Percentiles rank a stretch among this genome's conserved stretches.
Evolutionary conservation across 768 basidiomycete genomes (phyloP).

Genomic region (Neoboletus subvelutipes): DNA sequence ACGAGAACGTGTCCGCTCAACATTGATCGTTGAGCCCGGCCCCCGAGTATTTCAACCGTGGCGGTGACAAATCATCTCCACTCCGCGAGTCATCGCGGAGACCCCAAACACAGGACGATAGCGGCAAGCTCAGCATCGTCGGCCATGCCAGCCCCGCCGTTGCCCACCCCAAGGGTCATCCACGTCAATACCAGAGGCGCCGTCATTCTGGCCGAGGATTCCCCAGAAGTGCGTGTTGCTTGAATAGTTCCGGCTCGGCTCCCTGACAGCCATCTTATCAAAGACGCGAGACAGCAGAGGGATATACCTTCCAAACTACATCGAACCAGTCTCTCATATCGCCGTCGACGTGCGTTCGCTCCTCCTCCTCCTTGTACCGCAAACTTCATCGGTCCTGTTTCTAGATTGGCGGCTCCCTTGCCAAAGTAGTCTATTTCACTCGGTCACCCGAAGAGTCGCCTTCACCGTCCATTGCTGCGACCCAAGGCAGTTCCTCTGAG

Average conservation of each 20-base stretch:
- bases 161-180: constrained; percentile 84
- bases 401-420: constrained; percentile 94
- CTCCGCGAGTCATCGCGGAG: constrained; percentile 8
- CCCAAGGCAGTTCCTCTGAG: constrained; percentile 53
- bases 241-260: constrained; percentile 5
- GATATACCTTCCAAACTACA: constrained; percentile 96
- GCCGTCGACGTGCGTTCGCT: constrained; percentile 83
- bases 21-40: not conserved
- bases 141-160: constrained; percentile 52
- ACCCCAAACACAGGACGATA: constrained; percentile 16
- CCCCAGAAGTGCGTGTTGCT: constrained; percentile 71
- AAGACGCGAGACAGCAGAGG: constrained; percentile 93
- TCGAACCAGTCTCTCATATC: constrained; percentile 96
- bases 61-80: constrained; percentile 18
- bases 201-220: constrained; percentile 90
- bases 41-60: not conserved
- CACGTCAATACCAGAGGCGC: constrained; percentile 95
- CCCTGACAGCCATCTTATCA: constrained; percentile 15
- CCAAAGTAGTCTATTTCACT: constrained; percentile 98
- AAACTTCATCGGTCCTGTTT: constrained; percentile 5
- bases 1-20: constrained; percentile 10
- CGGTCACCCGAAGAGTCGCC: constrained; percentile 85
- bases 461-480: constrained; percentile 67
- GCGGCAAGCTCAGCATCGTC: constrained; percentile 12
- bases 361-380: not conserved